A percentile compares a stretch with the other conserved stretches of the same genome.
These are phyloP conservation scores for Xylariales sp. DNA, from an alignment of 2,329 filamentous ascomycete genomes.

Conservation along the genomic window DNA sequence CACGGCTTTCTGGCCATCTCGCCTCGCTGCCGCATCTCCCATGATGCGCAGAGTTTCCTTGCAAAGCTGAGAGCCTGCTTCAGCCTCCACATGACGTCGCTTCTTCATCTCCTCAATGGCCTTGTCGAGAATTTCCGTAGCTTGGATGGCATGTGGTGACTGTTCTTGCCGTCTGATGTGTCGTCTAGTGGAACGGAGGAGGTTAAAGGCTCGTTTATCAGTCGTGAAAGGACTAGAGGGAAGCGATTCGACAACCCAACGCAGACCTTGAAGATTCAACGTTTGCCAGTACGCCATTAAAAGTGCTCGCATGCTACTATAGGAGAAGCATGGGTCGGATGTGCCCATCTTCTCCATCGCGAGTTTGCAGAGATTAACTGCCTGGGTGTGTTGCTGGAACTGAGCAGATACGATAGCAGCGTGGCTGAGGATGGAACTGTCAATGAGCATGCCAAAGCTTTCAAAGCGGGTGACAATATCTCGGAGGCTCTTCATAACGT, in stretches of 20 bases:
- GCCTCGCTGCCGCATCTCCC: conserved; percentile 13
- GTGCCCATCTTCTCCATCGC: conserved; percentile 18
- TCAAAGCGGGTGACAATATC: conserved; percentile 21
- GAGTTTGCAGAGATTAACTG: conserved; percentile 20
- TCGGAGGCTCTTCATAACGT: conserved; percentile 19
- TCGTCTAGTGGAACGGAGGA: conserved; percentile 17
- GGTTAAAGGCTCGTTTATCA: conserved; percentile 14
- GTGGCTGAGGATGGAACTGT: conserved; percentile 17
- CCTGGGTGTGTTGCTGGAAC: conserved; percentile 16
- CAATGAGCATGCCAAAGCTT: conserved; percentile 17
- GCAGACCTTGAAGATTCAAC: conserved; percentile 15
- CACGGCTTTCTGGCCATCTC: too few species aligned
- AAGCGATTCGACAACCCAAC: conserved; percentile 16
- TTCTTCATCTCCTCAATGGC: conserved; percentile 9
- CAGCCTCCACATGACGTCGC: conserved; percentile 11
- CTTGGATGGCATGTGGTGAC: neutral
- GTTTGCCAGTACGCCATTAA: conserved; percentile 18
- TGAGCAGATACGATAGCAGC: conserved; percentile 18
- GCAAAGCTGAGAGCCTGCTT: conserved; percentile 14
- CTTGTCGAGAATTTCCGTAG: conserved; percentile 13
- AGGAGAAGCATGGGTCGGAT: conserved; percentile 21
- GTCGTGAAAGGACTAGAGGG: conserved; percentile 12
- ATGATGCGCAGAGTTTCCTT: conserved; percentile 20
- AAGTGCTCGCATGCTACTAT: conserved; percentile 15
- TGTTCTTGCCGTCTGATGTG: conserved; percentile 9